Evolutionary conservation across 345 rosid genomes (phyloP).

Genomic region (Microcos paniculata): DNA sequence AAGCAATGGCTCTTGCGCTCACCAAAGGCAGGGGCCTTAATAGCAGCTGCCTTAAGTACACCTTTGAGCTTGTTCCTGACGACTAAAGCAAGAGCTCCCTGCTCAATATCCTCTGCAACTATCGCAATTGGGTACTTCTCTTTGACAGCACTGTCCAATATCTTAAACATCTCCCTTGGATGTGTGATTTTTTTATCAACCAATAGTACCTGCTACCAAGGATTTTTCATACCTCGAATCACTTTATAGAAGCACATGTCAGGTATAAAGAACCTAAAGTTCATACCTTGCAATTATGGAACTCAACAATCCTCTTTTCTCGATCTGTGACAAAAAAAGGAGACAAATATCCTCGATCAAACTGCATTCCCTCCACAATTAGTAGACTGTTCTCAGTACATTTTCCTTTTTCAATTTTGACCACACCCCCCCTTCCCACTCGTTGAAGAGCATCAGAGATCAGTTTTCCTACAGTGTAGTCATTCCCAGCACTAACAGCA

Average conservation of each 20-base stretch:
- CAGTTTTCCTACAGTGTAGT: slow-evolving; percentile 70
- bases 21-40: slow-evolving; percentile 88
- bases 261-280: slow-evolving; percentile 7
- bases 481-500: slow-evolving; percentile 89
- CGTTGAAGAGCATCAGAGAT: slow-evolving; percentile 58
- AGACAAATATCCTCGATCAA: slow-evolving; percentile 82
- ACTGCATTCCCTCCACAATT: slow-evolving; percentile 90
- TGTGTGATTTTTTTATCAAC: slow-evolving; percentile 80
- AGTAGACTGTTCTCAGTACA: slow-evolving; percentile 52
- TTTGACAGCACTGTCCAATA: slow-evolving; percentile 84
- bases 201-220: slow-evolving; percentile 72
- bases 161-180: slow-evolving; percentile 77
- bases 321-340: slow-evolving; percentile 78
- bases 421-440: slow-evolving; percentile 75
- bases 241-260: slow-evolving; percentile 25
- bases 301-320: slow-evolving; percentile 62
- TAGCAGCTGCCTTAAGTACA: slow-evolving; percentile 72
- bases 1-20: slow-evolving; percentile 87
- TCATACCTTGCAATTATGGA: slow-evolving; percentile 79
- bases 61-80: slow-evolving; percentile 88
- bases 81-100: slow-evolving; percentile 78
- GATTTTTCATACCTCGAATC: slow-evolving; percentile 29
- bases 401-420: slow-evolving; percentile 74
- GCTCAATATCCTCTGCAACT: slow-evolving; percentile 75
- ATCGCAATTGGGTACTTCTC: slow-evolving; percentile 79